Base-by-base conservation (phyloP, 495 filamentous ascomycete species). In the Aspergillus bertholletiae region DNA sequence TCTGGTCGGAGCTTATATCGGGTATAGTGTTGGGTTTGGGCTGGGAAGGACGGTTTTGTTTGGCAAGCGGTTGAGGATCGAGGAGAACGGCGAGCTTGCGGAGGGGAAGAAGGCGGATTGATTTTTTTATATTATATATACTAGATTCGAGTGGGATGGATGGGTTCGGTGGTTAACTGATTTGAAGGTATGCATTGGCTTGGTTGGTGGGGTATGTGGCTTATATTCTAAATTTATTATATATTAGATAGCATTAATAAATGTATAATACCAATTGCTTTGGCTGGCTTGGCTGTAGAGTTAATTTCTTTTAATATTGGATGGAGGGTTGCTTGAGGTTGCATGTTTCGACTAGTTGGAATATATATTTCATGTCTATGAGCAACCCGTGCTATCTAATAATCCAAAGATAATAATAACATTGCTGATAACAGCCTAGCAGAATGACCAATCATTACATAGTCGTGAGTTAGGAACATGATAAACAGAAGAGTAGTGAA, bases 1-100 rank as follows among this genome's bases (percentile, higher is more conserved):
- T 50, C 64, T 92, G 2, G 78, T 77, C 0, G 89, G 89, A 8
- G 84, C 83, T 11, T 90, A 90, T 71, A 60, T 83, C 18, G 89
- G 89, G 5, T 88, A 79, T 68, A 76, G 74, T 5, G 51, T 84
- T 21, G 87, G 89, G 12, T 84, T 85, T 53, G 58, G 84, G 51
- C 56, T 79, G 5, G 85, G 86, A 18, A 77, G 80, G n/a, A 75
- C 75, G 35, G 64, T 67, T 7, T 49, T 85, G 41, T 84, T 76
- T 58, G 88, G 88, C 40, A 85, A 80, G 71, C 77, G 76, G 58
- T 77, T 92, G 32, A 70, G 83, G 41, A 81, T 90, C 58, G 71
- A 76, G 13, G 67, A 70, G 0, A 51, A 57, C 4, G 50, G 32
- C 5, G 17, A 21, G 39, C 9, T 21, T 20, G 39, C 2, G 17